These are phyloP conservation scores for Helianthus tuberosus DNA, from an alignment of 129 eudicot genomes.

Conservation along the genomic window DNA sequence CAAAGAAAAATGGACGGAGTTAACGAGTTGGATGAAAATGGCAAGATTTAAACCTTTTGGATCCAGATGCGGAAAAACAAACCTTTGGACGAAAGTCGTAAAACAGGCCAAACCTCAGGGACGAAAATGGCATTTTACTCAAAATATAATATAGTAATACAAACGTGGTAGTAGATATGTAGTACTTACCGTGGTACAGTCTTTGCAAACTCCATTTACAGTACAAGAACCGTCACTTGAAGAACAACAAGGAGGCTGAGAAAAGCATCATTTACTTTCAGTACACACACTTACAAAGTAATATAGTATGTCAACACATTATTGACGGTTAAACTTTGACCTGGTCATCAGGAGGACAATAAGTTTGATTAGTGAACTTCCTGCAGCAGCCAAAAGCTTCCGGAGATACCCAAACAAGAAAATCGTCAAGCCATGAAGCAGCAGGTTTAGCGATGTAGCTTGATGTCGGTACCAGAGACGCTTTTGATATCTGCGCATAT, in stretches of 20 bases:
- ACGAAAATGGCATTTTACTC: no score
- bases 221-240: conserved; percentile 62
- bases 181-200: conserved; percentile 89
- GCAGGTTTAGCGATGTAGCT: conserved; percentile 99
- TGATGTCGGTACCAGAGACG: conserved; percentile 76
- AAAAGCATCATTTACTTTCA: conserved; percentile 27
- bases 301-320: neutral
- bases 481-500: conserved; percentile 42
- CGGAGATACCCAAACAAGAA: conserved; percentile 97
- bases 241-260: conserved; percentile 99
- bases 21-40: no score
- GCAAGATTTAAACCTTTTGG: no score
- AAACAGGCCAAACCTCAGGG: no score
- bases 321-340: conserved; percentile 4
- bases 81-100: no score
- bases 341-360: conserved; percentile 97
- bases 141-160: neutral
- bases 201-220: conserved; percentile 62
- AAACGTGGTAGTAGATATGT: conserved; percentile 13
- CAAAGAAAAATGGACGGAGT: no score
- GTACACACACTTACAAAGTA: neutral
- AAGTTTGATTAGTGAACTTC: conserved; percentile 84
- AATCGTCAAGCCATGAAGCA: conserved; percentile 99
- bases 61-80: no score
- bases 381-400: conserved; percentile 99